These are phyloP conservation scores for Lenzites betulinus DNA, from an alignment of 768 basidiomycete species.

Conservation along the genomic window DNA sequence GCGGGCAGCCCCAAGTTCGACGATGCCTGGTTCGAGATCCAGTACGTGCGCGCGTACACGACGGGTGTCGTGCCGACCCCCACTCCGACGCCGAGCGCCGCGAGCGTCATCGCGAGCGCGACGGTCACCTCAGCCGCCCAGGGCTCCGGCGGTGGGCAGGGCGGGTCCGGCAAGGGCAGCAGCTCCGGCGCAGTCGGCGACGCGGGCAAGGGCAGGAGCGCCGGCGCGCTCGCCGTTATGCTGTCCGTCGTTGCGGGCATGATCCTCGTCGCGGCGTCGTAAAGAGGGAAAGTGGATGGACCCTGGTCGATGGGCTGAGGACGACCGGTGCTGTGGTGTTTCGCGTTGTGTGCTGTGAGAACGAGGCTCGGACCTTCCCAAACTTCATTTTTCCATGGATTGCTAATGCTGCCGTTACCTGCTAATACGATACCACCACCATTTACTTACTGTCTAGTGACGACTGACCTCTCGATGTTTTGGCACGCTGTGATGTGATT, in stretches of 20 bases:
- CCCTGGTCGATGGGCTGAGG: background rate
- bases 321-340: background rate
- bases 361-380: background rate
- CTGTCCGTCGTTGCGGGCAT: constrained; percentile 4
- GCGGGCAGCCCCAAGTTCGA: constrained; percentile 55
- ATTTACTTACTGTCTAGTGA: background rate
- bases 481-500: background rate
- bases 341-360: background rate
- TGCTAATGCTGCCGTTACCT: background rate
- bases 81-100: constrained; percentile 15
- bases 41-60: constrained; percentile 62
- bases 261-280: background rate
- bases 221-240: constrained; percentile 1
- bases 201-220: background rate
- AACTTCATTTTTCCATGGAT: background rate
- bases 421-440: background rate
- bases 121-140: background rate
- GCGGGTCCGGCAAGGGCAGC: background rate
- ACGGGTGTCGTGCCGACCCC: constrained; percentile 30
- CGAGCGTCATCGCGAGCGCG: background rate
- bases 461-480: background rate
- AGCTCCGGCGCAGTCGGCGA: background rate
- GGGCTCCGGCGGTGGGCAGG: background rate
- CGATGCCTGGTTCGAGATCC: constrained; percentile 67
- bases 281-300: background rate